Evolutionary conservation across 345 rosid genomes (phyloP).

Genomic region (Euphorbia tirucalli): DNA sequence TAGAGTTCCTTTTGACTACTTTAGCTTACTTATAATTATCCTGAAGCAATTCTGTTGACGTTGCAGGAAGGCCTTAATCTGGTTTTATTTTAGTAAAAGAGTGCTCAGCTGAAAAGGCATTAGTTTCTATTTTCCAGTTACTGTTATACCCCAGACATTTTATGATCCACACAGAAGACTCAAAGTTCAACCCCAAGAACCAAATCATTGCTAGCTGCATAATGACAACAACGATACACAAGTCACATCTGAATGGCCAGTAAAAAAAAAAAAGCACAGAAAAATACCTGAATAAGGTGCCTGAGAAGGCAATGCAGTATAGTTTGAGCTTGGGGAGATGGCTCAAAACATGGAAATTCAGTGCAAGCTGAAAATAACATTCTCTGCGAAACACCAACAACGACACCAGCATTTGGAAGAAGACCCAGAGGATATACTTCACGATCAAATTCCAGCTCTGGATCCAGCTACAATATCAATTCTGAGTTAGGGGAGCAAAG

Average conservation of each 20-base stretch:
- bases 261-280: background rate
- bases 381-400: slow-evolving; percentile 95
- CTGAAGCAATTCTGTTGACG: background rate
- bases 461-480: slow-evolving; percentile 70
- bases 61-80: background rate
- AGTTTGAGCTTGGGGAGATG: slow-evolving; percentile 97
- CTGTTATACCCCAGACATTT: background rate
- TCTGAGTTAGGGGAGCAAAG: slow-evolving; percentile 16
- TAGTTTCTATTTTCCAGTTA: background rate
- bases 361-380: slow-evolving; percentile 96
- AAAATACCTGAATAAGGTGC: slow-evolving; percentile 97
- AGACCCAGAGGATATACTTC: slow-evolving; percentile 97
- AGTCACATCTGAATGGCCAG: background rate
- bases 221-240: background rate
- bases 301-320: slow-evolving; percentile 92
- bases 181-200: slow-evolving; percentile 3
- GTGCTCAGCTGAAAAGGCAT: background rate
- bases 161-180: background rate
- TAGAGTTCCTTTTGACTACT: background rate
- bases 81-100: background rate
- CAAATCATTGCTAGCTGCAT: background rate
- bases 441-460: slow-evolving; percentile 95
- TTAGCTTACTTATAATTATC: background rate
- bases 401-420: slow-evolving; percentile 93
- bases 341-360: slow-evolving; percentile 97